Evolutionary conservation across 345 rosid species (phyloP), one percentile per base, ranked within the genome.

Genomic region (Dimocarpus longan): DNA sequence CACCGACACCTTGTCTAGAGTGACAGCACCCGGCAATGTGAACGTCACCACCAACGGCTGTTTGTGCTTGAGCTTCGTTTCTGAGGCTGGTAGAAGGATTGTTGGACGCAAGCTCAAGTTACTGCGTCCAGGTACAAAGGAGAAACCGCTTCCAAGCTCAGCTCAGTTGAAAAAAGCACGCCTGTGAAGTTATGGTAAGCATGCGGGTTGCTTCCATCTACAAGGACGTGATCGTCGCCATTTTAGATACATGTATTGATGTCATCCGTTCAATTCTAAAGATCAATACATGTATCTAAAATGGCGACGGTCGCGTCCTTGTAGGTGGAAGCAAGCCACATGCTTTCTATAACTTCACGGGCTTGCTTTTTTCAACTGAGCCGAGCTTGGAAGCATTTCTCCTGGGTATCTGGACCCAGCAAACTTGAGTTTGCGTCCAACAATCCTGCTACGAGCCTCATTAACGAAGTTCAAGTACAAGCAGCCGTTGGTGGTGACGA

Each of bases 311-410:
- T 10, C 82, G 93, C 32, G 88, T 92, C 43, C 90, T 95, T 1
- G 94, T 93, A 9, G 97, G 94, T 3, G 97, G 98, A 43, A 95
- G 98, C 85, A 93, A 95, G 56, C 89, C 98, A 39, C 90, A 95
- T 70, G 32, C 46, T 12, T 74, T 50, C 19, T 95, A 95, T 65
- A 80, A 85, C 13, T 95, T 92, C 84, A 86, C 87, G 0, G 88
- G 85, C 6, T 93, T 87, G 0, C 72, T 88, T 42, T 95, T 85
- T 18, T 97, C 97, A 0, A 93, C 98, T 0, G 97, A 95, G 16
- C 57, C 93, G 18, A 87, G 97, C 63, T 74, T 95, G 42, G 98
- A 95, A 75, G 89, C 94, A 21, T 95, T 92, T 85, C 81, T 44
- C 98, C 98, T 0, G 69, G 75, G 0, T 95, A 95, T 81, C 77